Evolutionary conservation across 2,329 filamentous ascomycete species (phyloP).

Genomic region (Colletotrichum sp.): DNA sequence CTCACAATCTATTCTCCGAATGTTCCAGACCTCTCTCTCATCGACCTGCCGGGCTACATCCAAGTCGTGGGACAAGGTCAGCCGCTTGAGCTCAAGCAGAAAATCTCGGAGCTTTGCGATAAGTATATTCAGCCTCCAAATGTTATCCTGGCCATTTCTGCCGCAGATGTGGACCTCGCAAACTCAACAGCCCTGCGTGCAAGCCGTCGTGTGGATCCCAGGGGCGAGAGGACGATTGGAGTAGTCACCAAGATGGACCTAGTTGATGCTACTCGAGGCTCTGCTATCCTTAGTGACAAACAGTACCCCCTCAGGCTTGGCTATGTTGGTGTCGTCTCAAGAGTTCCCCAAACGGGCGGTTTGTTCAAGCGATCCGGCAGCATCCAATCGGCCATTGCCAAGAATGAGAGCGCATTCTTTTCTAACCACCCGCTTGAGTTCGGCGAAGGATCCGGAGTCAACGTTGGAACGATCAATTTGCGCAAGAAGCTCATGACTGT

Average conservation of each 20-base stretch:
- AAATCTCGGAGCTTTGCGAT: constrained; percentile 94
- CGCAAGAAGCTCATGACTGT: constrained; percentile 98
- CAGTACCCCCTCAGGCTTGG: constrained; percentile 96
- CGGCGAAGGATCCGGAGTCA: constrained; percentile 73
- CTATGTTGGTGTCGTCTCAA: constrained; percentile 94
- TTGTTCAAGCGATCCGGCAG: constrained; percentile 86
- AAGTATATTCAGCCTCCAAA: constrained; percentile 98
- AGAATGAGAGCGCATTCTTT: constrained; percentile 90
- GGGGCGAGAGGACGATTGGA: constrained; percentile 94
- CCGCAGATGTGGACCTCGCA: constrained; percentile 94
- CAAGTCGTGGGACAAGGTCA: constrained; percentile 94
- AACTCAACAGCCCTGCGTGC: constrained; percentile 94
- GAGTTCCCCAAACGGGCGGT: constrained; percentile 71
- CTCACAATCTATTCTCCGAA: constrained; percentile 94
- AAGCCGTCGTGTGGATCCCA: constrained; percentile 88
- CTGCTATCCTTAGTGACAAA: constrained; percentile 80
- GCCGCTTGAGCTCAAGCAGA: constrained; percentile 89
- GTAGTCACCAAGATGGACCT: constrained; percentile 99
- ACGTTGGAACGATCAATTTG: constrained; percentile 83
- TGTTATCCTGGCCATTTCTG: constrained; percentile 95
- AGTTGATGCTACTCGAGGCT: constrained; percentile 82
- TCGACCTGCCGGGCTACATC: constrained; percentile 96
- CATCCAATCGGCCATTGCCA: constrained; percentile 79
- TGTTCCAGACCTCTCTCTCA: constrained; percentile 93
- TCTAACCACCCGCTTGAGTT: constrained; percentile 82